Conservation (phyloP, 2,329 filamentous ascomycete species). For the Exophiala sp. region DNA sequence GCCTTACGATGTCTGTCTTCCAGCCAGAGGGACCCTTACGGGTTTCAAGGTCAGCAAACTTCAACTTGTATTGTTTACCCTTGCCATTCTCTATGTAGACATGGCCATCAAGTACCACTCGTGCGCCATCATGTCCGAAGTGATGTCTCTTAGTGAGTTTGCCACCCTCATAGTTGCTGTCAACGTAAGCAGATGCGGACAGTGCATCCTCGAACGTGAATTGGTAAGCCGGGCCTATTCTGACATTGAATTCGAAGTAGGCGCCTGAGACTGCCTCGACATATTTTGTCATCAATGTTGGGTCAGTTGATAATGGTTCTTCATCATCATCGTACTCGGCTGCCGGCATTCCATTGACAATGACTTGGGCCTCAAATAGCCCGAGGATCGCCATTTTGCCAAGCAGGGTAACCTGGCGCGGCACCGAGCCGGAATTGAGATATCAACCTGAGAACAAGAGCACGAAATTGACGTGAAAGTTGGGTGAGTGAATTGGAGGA, state of each 20-base stretch:
- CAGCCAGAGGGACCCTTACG: slow-evolving; percentile 1
- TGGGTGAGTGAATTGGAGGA: too few species aligned
- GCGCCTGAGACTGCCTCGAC: slow-evolving; percentile 11
- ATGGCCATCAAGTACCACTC: slow-evolving; percentile 13
- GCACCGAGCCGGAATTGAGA: neutral
- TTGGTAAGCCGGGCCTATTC: neutral
- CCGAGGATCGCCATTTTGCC: slow-evolving; percentile 1
- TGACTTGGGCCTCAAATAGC: slow-evolving; percentile 2
- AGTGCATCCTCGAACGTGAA: slow-evolving; percentile 27
- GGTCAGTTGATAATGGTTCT: slow-evolving; percentile 2
- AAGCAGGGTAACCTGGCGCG: neutral
- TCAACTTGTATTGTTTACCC: slow-evolving; percentile 23
- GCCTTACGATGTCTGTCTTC: neutral
- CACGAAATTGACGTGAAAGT: too few species aligned
- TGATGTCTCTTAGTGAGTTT: too few species aligned
- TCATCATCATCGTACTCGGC: slow-evolving; percentile 31
- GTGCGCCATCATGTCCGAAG: too few species aligned
- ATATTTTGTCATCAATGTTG: slow-evolving; percentile 24
- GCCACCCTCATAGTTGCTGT: neutral
- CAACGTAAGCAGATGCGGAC: slow-evolving; percentile 17
- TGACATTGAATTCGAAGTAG: slow-evolving; percentile 15
- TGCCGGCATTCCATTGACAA: slow-evolving; percentile 21
- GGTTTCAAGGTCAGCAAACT: slow-evolving; percentile 12
- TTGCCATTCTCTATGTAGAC: neutral
- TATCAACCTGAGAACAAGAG: neutral